phyloP scores from a whole-genome alignment of 495 filamentous ascomycete species.

The Corynascus novoguineensis region DNA sequence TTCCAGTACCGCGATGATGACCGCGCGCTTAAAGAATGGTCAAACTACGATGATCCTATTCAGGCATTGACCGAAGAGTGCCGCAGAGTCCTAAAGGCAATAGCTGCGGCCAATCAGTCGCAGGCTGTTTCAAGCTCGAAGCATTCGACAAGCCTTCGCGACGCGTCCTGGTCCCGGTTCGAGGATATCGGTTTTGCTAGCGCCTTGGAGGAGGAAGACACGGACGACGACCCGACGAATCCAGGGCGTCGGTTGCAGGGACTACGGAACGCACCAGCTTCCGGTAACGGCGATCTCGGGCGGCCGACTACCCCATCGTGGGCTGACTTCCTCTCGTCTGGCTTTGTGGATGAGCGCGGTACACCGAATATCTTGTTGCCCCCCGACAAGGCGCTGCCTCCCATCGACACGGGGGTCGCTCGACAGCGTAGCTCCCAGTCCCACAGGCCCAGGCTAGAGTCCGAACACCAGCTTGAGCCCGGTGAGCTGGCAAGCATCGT shows the following conservation, averaged over 20 bases:
- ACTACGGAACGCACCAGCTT: constrained; percentile 58
- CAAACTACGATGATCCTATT: constrained; percentile 84
- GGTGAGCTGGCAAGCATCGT: constrained; percentile 91
- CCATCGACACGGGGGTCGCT: constrained; percentile 57
- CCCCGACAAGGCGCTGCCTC: constrained; percentile 85
- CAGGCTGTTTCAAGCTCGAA: constrained; percentile 57
- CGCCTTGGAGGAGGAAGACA: constrained; percentile 62
- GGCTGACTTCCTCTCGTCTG: constrained; percentile 93
- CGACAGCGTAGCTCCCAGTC: constrained; percentile 84
- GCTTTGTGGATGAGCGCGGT: constrained; percentile 70
- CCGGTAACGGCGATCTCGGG: constrained; percentile 55
- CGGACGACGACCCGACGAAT: constrained; percentile 51
- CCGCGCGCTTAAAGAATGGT: constrained; percentile 70
- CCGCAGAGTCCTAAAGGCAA: constrained; percentile 77
- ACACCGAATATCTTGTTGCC: constrained; percentile 65
- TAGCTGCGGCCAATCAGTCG: constrained; percentile 84
- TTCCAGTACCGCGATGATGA: constrained; percentile 93
- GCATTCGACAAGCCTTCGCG: constrained; percentile 62
- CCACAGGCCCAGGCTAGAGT: constrained; percentile 62
- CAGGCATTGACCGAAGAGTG: constrained; percentile 89
- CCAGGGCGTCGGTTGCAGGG: constrained; percentile 34
- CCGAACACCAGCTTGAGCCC: constrained; percentile 67
- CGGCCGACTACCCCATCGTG: constrained; percentile 94
- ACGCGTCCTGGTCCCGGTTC: constrained; percentile 93
- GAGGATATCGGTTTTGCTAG: constrained; percentile 90